Base-by-base conservation (phyloP, 2,329 filamentous ascomycete species). In the Hypoxylon sp. region DNA sequence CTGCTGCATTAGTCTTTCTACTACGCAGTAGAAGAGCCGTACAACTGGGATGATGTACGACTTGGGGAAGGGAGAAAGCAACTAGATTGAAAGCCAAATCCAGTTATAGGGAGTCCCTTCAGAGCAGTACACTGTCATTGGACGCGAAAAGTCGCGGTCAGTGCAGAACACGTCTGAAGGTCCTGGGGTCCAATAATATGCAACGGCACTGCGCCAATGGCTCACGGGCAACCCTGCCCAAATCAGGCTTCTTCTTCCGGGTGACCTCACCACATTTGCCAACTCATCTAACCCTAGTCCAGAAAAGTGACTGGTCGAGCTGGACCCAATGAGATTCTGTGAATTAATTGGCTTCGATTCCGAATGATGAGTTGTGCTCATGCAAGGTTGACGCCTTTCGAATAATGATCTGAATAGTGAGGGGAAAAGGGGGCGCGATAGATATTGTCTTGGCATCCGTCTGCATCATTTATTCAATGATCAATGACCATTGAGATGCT, bases 321-420 rank as follows among this genome's bases (percentile, higher is more conserved):
- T 9, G 30, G 64, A 48, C 30, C 67, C 67, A 70, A 55, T 67
- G 61, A n/a, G 53, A 62, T 68, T 58, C 50, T 40, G 51, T 55
- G 59, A 55, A 57, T 63, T 66, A 62, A 71, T 71, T 70, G 69
- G 69, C 60, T 56, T 68, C 58, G 26, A 55, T 55, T 65, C 66
- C 51, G 63, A 64, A 60, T 61, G 69, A 71, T 71, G 67, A 71
- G 69, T 60, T 68, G 67, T 67, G 51, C 61, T 62, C 36, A 67
- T 69, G 67, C 67, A 65, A 48, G 61, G 38, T 61, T 45, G 24
- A 65, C 51, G 53, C 46, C 64, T 57, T 61, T 56, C 33, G 42
- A 53, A 68, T 45, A 52, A 62, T 50, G 48, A 57, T 9, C 54
- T 52, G 45, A 52, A 61, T 22, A 42, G 42, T 40, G 54, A 51